Conservation (phyloP, 306 rosid genomes). For the Sindora glabra region DNA sequence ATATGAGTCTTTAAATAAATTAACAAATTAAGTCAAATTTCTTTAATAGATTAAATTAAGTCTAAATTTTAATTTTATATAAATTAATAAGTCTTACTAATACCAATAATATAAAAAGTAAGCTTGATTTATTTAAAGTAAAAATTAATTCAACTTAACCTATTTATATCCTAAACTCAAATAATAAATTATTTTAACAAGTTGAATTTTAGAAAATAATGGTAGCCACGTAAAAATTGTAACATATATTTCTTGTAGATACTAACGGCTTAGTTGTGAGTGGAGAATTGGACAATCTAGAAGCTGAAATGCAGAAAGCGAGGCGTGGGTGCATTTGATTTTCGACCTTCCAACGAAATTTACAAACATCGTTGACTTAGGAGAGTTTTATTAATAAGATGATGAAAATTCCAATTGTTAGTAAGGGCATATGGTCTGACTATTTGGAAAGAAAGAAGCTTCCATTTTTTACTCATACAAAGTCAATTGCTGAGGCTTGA, state of each 20-base stretch:
- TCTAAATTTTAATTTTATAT: too few relatives aligned
- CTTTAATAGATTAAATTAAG: too few relatives aligned
- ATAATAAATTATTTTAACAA: too few relatives aligned
- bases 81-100: too few relatives aligned
- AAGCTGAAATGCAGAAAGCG: slow-evolving; percentile 75
- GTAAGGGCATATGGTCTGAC: slow-evolving; percentile 81
- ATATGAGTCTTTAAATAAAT: too few relatives aligned
- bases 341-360: slow-evolving; percentile 13
- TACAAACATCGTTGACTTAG: slow-evolving; percentile 6
- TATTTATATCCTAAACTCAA: too few relatives aligned
- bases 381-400: slow-evolving; percentile 46
- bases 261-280: slow-evolving; percentile 78
- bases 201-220: too few relatives aligned
- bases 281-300: slow-evolving; percentile 45
- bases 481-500: slow-evolving; percentile 55
- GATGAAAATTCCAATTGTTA: slow-evolving; percentile 80
- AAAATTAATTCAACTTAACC: too few relatives aligned
- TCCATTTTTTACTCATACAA: slow-evolving; percentile 67
- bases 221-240: too few relatives aligned
- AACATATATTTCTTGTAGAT: slow-evolving; percentile 66
- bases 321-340: slow-evolving; percentile 39
- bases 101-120: too few relatives aligned
- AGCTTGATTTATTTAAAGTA: too few relatives aligned
- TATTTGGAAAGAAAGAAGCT: slow-evolving; percentile 73
- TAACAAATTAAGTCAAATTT: too few relatives aligned